Evolutionary conservation across 371 early-diverging fungal species (phyloP).

Genomic region (Catenaria anguillulae): DNA sequence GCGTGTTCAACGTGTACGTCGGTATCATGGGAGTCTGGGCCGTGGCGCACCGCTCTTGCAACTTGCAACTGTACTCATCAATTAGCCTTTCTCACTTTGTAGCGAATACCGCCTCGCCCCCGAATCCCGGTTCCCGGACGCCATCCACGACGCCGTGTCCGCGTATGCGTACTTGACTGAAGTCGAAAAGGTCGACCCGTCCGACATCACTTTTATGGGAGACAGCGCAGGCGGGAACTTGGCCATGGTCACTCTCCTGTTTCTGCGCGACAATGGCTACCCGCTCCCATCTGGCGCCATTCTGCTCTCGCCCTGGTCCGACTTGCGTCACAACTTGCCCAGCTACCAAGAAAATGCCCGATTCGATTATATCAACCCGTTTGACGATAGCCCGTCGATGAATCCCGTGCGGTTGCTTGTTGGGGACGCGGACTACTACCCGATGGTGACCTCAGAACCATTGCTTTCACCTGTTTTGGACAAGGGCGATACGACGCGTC

Average conservation of each 20-base stretch:
- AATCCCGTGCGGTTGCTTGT: slow-evolving; percentile 1
- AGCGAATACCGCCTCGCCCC: slow-evolving; percentile 74
- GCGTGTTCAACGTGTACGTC: slow-evolving; percentile 2
- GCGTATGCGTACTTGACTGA: slow-evolving; percentile 44
- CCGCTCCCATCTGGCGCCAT: slow-evolving; percentile 29
- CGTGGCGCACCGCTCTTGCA: no score
- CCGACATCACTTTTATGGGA: background rate
- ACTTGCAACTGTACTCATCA: no score
- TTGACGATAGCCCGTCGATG: background rate
- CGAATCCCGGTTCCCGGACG: slow-evolving; percentile 62
- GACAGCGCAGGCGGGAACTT: slow-evolving; percentile 10
- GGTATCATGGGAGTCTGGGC: background rate
- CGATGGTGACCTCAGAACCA: background rate
- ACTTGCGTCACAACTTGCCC: slow-evolving; percentile 4
- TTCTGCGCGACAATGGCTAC: slow-evolving; percentile 16
- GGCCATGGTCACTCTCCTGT: slow-evolving; percentile 13
- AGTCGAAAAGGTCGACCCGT: background rate
- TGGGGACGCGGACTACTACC: background rate
- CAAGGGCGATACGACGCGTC: background rate
- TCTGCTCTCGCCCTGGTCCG: slow-evolving; percentile 42
- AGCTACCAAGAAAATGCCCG: background rate
- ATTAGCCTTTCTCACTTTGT: background rate
- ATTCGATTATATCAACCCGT: slow-evolving; percentile 2
- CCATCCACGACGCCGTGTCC: slow-evolving; percentile 58
- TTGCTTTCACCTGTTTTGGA: slow-evolving; percentile 1